phyloP scores from a whole-genome alignment of 371 early-diverging fungal genomes.

The Rhizopus arrhizus region DNA sequence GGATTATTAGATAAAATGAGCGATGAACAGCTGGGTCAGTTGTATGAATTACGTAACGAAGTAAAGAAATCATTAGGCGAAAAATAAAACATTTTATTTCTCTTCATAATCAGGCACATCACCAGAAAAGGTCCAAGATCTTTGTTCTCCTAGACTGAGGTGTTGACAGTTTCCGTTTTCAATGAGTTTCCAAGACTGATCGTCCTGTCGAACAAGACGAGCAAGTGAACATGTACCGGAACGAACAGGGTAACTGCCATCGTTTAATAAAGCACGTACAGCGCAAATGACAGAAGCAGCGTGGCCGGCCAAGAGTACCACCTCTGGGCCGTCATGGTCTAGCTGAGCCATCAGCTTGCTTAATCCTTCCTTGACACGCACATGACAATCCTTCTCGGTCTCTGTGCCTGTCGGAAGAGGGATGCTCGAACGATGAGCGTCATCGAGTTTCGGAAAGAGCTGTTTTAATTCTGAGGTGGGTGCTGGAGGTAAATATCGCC shows the following conservation, averaged over 20 bases:
- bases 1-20: conserved; percentile 61
- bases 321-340: conserved; percentile 24
- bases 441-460: conserved; percentile 33
- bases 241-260: conserved; percentile 27
- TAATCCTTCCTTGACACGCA: conserved; percentile 34
- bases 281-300: conserved; percentile 44
- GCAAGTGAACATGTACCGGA: conserved; percentile 38
- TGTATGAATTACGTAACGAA: conserved; percentile 65
- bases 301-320: conserved; percentile 39
- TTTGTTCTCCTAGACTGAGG: conserved; percentile 36
- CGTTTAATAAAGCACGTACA: conserved; percentile 34
- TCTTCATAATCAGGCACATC: conserved; percentile 45
- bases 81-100: conserved; percentile 18
- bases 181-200: conserved; percentile 29
- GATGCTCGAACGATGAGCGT: conserved; percentile 26
- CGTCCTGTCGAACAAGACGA: conserved; percentile 29
- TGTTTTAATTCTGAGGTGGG: conserved; percentile 24
- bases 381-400: conserved; percentile 32
- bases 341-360: conserved; percentile 26
- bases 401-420: conserved; percentile 30
- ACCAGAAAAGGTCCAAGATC: conserved; percentile 44
- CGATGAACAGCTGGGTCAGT: conserved; percentile 69
- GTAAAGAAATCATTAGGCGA: conserved; percentile 48
- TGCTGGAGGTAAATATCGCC: conserved; percentile 33
- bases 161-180: conserved; percentile 31